These are phyloP conservation scores for Pilaira anomala DNA, from an alignment of 192 early-diverging fungal species.

Conservation along the genomic window DNA sequence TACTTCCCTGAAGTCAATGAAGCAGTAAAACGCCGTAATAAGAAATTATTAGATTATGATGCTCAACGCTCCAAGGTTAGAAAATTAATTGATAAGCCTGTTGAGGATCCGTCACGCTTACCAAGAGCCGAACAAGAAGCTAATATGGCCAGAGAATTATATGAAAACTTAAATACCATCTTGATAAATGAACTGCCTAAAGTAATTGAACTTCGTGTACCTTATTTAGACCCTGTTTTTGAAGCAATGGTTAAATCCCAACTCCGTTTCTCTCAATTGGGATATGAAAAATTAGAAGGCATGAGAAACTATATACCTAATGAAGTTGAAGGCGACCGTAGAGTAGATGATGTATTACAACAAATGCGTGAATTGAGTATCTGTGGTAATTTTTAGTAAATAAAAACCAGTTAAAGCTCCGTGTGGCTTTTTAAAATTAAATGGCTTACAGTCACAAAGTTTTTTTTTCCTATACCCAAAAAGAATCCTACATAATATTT, in stretches of 20 bases:
- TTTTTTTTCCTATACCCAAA: neutral
- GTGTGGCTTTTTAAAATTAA: no score
- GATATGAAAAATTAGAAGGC: slow-evolving; percentile 66
- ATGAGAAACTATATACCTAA: slow-evolving; percentile 61
- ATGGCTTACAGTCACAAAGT: no score
- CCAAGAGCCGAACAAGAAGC: slow-evolving; percentile 77
- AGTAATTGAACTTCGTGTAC: slow-evolving; percentile 82
- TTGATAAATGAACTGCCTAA: slow-evolving; percentile 85
- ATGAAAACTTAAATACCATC: slow-evolving; percentile 76
- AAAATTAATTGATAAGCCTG: slow-evolving; percentile 79
- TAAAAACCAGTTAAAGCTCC: neutral
- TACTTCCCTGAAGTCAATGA: slow-evolving; percentile 94
- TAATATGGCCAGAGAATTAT: slow-evolving; percentile 65
- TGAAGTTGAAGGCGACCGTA: slow-evolving; percentile 60
- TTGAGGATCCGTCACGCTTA: slow-evolving; percentile 61
- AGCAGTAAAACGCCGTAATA: slow-evolving; percentile 81
- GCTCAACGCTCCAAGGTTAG: slow-evolving; percentile 62
- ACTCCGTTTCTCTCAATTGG: slow-evolving; percentile 78
- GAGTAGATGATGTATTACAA: slow-evolving; percentile 77
- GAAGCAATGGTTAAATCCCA: slow-evolving; percentile 94
- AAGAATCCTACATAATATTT: neutral
- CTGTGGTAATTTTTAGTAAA: slow-evolving; percentile 64
- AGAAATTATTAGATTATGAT: slow-evolving; percentile 91
- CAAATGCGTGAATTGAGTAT: slow-evolving; percentile 90
- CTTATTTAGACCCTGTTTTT: slow-evolving; percentile 91